These are phyloP conservation scores for Cadophora luteo-olivacea DNA, from an alignment of 2,329 filamentous ascomycete species.

Conservation along the genomic window DNA sequence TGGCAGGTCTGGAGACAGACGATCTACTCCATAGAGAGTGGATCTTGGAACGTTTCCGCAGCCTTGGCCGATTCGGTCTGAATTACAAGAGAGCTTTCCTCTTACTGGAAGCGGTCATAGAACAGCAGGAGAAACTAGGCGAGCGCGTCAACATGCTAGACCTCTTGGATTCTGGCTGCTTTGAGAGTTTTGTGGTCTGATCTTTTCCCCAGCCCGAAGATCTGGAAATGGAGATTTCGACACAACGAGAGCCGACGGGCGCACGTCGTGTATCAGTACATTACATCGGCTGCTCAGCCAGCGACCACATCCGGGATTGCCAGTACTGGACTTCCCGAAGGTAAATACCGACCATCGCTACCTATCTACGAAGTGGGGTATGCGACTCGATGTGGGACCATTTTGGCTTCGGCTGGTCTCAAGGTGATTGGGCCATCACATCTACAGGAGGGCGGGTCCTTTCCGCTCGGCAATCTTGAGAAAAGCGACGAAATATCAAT, in stretches of 20 bases:
- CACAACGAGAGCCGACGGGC: not conserved
- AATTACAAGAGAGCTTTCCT: constrained; percentile 10
- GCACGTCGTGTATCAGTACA: not conserved
- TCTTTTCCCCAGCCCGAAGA: no score
- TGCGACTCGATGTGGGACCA: no score
- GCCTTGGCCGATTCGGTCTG: constrained; percentile 1
- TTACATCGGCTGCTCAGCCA: not conserved
- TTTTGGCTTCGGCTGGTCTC: no score
- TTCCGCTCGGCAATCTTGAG: constrained; percentile 8
- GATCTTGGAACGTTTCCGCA: constrained; percentile 12
- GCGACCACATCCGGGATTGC: no score
- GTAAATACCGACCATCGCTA: no score
- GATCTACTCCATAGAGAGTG: constrained; percentile 25
- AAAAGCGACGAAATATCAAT: not conserved
- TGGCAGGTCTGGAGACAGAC: constrained; percentile 27
- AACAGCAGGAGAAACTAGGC: constrained; percentile 3
- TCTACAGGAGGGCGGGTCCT: not conserved
- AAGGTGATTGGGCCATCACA: not conserved
- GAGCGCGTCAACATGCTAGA: constrained; percentile 1
- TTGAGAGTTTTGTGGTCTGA: constrained; percentile 4
- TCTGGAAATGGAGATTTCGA: no score
- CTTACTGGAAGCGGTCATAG: constrained; percentile 2
- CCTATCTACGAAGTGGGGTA: no score
- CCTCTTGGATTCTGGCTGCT: not conserved
- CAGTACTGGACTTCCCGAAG: no score